phyloP scores from a whole-genome alignment of 2,329 filamentous ascomycete species.

The Epichloe brachyelytri region DNA sequence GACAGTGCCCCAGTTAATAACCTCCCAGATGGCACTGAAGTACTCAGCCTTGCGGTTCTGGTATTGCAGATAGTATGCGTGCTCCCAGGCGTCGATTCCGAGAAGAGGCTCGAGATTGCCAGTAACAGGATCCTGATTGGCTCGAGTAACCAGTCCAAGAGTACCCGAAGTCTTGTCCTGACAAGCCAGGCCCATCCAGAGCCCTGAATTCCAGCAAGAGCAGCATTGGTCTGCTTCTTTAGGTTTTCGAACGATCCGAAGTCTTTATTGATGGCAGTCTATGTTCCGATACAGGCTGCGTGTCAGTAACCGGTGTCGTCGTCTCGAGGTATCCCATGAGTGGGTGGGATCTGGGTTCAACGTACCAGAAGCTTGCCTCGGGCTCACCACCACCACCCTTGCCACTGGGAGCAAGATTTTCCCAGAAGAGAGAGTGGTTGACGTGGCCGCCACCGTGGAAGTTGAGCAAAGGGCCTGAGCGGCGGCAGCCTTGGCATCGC shows the following conservation, averaged over 20 bases:
- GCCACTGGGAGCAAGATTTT: constrained; percentile 58
- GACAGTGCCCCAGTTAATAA: constrained; percentile 89
- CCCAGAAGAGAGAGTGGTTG: constrained; percentile 82
- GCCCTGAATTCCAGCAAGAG: constrained; percentile 66
- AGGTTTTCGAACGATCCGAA: constrained; percentile 57
- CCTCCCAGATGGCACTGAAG: constrained; percentile 87
- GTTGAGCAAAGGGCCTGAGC: constrained; percentile 44
- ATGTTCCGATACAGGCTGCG: neutral
- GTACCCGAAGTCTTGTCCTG: constrained; percentile 49
- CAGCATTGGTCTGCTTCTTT: constrained; percentile 52
- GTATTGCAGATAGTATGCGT: constrained; percentile 92
- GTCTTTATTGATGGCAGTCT: constrained; percentile 47
- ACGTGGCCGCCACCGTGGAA: constrained; percentile 80
- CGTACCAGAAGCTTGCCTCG: constrained; percentile 44
- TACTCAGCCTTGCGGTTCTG: constrained; percentile 96
- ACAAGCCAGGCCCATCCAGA: constrained; percentile 88
- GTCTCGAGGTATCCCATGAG: constrained; percentile 17
- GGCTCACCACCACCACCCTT: constrained; percentile 50
- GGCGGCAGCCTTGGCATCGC: constrained; percentile 40
- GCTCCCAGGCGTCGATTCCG: constrained; percentile 91
- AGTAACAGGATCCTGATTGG: constrained; percentile 83
- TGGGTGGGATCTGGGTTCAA: neutral
- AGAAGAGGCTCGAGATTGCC: constrained; percentile 72
- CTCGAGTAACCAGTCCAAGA: constrained; percentile 54
- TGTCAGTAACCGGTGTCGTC: constrained; percentile 19